Conservation (phyloP, 1,284 basidiomycete species). For the Fistulinella cinereoalba region DNA sequence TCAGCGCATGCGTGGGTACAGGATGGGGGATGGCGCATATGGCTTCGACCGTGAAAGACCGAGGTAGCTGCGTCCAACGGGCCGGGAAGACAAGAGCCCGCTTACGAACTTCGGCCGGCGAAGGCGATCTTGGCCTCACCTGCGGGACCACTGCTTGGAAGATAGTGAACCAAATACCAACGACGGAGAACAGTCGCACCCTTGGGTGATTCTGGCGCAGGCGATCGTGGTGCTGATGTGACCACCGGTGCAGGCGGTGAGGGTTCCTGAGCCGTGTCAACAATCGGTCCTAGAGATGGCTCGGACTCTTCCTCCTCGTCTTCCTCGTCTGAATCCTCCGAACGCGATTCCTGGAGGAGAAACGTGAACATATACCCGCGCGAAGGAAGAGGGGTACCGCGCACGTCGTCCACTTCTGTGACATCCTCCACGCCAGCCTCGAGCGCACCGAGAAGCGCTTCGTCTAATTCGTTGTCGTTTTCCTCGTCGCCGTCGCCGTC, state of each 20-base stretch:
- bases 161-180: conserved; percentile 9
- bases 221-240: conserved; percentile 25
- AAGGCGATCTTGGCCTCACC: conserved; percentile 52
- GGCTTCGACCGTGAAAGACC: conserved; percentile 86
- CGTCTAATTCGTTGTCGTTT: conserved; percentile 47
- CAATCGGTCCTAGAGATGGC: conserved; percentile 26
- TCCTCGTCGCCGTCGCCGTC: conserved; percentile 48
- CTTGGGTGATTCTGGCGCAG: conserved; percentile 29
- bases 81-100: conserved; percentile 38
- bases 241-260: conserved; percentile 24
- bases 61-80: conserved; percentile 32
- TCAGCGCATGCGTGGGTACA: conserved; percentile 81
- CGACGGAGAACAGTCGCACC: conserved; percentile 16
- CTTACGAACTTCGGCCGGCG: conserved; percentile 59
- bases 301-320: conserved; percentile 49
- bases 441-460: conserved; percentile 50
- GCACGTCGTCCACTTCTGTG: conserved; percentile 63
- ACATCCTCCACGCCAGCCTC: conserved; percentile 55
- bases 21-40: conserved; percentile 91
- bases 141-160: conserved; percentile 29
- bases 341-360: conserved; percentile 42
- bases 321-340: conserved; percentile 58
- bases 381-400: conserved; percentile 21
- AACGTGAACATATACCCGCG: conserved; percentile 6
- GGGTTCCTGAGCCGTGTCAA: conserved; percentile 21